Conservation (phyloP, 1,284 basidiomycete genomes). For the Cryptococcus hybrid region DNA sequence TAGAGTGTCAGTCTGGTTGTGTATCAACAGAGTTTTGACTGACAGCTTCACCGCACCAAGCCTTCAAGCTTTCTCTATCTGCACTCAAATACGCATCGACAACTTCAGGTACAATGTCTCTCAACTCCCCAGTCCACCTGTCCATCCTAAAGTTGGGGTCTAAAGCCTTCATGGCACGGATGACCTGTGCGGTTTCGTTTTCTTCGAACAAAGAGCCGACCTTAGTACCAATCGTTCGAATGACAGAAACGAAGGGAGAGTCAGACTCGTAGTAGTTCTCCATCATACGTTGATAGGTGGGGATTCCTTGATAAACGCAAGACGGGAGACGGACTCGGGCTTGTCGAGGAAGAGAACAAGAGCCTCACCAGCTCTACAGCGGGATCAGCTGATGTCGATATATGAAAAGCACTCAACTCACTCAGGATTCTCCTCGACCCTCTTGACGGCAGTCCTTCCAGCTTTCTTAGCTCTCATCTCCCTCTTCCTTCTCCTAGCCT, state of each 20-base stretch:
- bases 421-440: slow-evolving; percentile 71
- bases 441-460: slow-evolving; percentile 60
- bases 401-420: slow-evolving; percentile 49
- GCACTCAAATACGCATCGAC: slow-evolving; percentile 93
- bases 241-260: slow-evolving; percentile 76
- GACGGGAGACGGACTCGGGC: slow-evolving; percentile 50
- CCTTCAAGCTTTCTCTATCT: slow-evolving; percentile 77
- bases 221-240: slow-evolving; percentile 80
- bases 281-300: slow-evolving; percentile 55
- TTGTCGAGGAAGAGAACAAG: slow-evolving; percentile 68
- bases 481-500: slow-evolving; percentile 71
- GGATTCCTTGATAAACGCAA: slow-evolving; percentile 60
- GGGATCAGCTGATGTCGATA: not conserved
- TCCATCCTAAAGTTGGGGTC: slow-evolving; percentile 88
- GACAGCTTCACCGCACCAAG: slow-evolving; percentile 96
- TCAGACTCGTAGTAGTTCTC: slow-evolving; percentile 90
- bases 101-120: slow-evolving; percentile 96
- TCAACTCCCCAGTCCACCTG: slow-evolving; percentile 80
- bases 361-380: slow-evolving; percentile 71
- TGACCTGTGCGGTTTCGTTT: slow-evolving; percentile 94
- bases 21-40: slow-evolving; percentile 43
- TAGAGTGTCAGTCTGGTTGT: not conserved
- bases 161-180: slow-evolving; percentile 76
- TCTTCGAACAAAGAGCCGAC: slow-evolving; percentile 90
- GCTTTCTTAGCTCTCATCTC: slow-evolving; percentile 77